Evolutionary conservation across 768 basidiomycete species (phyloP), one percentile per base, ranked within the genome.

Genomic region (Boletus edulis): DNA sequence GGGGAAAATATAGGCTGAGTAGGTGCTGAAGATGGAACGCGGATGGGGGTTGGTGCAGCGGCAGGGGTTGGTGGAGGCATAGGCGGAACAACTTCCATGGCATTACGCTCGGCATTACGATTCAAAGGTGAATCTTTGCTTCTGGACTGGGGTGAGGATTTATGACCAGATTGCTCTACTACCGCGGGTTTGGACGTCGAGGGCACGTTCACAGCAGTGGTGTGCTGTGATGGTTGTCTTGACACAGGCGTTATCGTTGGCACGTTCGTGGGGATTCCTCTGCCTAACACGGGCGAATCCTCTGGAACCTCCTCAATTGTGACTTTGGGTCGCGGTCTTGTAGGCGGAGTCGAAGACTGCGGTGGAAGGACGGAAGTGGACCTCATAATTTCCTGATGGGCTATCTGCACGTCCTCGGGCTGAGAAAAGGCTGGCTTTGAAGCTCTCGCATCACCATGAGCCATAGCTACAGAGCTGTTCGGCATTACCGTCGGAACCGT

Each of bases 281-380:
- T 70, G 24, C 44, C 47, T 9, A 29, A 41, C 49, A 58, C 40
- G 4, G 59, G 61, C 10, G 55, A 53, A 46, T 67, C 62, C 48
- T 70, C 69, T 44, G 62, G 46, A 11, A 62, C 62, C 46, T 71
- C 67, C 50, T 72, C 69, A 7, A 71, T 39, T 5, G 65, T 69
- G 48, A 63, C 67, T 51, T 63, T 72, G 31, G 61, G 61, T 53
- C 69, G 67, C 27, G 49, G 15, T 46, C 46, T 55, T 40, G 56
- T 47, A 43, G 42, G 24, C 22, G 54, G 47, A 18, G 46, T 46
- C 11, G 46, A 53, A 18, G 60, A 48, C 22, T 59, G 59, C n/a
- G 51, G 41, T 5, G 64, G 53, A 43, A 52, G 34, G 39, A 46
- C 38, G 5, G 56, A 40, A 43, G 46, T 20, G 34, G 58, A 32